Evolutionary conservation across 257 asterid species (phyloP).

Genomic region (Penstemon newberryi): DNA sequence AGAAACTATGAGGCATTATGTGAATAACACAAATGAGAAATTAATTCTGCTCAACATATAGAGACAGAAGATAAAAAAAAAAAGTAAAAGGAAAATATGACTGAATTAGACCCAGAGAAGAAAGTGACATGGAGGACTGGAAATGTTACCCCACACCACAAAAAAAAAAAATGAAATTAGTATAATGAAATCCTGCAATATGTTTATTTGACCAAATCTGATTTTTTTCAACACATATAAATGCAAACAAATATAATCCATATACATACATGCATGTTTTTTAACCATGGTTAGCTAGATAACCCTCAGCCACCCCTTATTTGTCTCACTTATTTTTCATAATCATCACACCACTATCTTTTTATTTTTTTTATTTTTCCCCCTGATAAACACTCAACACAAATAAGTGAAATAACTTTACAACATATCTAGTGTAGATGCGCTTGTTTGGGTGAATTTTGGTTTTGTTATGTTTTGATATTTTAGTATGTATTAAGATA

Average conservation of each 20-base stretch:
- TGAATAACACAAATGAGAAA: too few relatives aligned
- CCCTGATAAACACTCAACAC: not conserved
- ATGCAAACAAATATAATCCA: not conserved
- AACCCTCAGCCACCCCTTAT: slow-evolving; percentile 33
- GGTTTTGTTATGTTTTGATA: not conserved
- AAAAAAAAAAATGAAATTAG: not conserved
- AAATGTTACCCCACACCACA: slow-evolving; percentile 25
- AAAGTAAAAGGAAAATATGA: too few relatives aligned
- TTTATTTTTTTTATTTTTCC: slow-evolving; percentile 24
- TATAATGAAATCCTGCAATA: not conserved
- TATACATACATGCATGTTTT: not conserved
- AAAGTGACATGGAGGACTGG: not conserved
- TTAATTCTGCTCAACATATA: too few relatives aligned
- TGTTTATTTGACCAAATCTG: slow-evolving; percentile 16
- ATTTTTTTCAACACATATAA: not conserved
- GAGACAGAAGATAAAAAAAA: too few relatives aligned
- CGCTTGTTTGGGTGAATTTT: too few relatives aligned
- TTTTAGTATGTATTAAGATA: not conserved
- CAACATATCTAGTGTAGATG: too few relatives aligned
- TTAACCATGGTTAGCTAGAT: slow-evolving; percentile 40
- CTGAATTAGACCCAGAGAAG: too few relatives aligned
- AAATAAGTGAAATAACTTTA: not conserved
- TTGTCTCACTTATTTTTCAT: slow-evolving; percentile 24
- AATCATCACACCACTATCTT: slow-evolving; percentile 16
- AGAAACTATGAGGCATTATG: too few relatives aligned